Percentiles rank a stretch among this genome's conserved stretches.
Conservation (phyloP, 2,329 filamentous ascomycete genomes). For the Cladorrhinum sp. region DNA sequence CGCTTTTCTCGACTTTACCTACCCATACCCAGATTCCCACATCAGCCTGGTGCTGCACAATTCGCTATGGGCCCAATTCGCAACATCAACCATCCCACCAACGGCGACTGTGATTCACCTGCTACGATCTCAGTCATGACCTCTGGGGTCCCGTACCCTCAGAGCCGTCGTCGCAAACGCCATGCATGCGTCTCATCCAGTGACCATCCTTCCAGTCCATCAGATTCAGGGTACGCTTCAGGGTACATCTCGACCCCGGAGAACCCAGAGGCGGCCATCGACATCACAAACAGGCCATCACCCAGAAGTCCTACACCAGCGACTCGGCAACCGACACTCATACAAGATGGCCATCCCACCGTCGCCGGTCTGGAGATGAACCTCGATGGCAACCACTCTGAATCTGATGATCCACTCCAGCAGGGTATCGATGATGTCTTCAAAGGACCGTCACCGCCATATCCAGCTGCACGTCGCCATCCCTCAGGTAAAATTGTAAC, state of each 20-base stretch:
- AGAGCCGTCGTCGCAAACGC: slow-evolving; percentile 15
- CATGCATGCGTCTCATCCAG: slow-evolving; percentile 16
- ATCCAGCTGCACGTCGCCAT: not conserved
- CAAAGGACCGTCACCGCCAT: not conserved
- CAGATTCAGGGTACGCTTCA: slow-evolving; percentile 29
- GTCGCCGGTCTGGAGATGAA: slow-evolving; percentile 10
- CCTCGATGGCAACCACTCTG: slow-evolving; percentile 23
- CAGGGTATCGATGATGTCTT: slow-evolving; percentile 10
- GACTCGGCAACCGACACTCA: slow-evolving; percentile 5
- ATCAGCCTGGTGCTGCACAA: not conserved
- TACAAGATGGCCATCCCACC: slow-evolving; percentile 5
- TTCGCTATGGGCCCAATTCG: slow-evolving; percentile 9
- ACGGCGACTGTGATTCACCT: not conserved
- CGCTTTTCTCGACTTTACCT: not conserved
- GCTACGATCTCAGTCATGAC: slow-evolving; percentile 12
- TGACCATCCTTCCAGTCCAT: slow-evolving; percentile 13
- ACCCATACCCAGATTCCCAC: not conserved
- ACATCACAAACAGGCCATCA: not conserved
- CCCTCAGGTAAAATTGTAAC: not conserved
- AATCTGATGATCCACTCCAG: slow-evolving; percentile 22
- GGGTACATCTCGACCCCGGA: not conserved
- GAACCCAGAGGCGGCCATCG: not conserved
- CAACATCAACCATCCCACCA: not conserved
- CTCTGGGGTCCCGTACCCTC: slow-evolving; percentile 8
- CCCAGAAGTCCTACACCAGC: not conserved